These are phyloP conservation scores for Leucosporidium creatinivorum DNA, from an alignment of 768 basidiomycete species.

Conservation along the genomic window DNA sequence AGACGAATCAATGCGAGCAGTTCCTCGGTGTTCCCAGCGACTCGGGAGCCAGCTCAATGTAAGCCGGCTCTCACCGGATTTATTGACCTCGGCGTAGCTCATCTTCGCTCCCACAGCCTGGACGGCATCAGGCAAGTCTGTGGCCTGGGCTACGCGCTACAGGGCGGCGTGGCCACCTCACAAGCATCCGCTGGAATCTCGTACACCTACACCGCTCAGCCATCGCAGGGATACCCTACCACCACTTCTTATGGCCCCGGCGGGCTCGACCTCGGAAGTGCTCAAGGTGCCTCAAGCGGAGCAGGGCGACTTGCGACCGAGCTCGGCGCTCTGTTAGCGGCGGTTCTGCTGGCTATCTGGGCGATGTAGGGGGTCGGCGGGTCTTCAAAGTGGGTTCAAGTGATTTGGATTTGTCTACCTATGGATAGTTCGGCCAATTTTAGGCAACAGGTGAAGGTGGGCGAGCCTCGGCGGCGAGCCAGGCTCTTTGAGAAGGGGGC, in stretches of 20 bases:
- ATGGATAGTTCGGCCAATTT: too few species aligned
- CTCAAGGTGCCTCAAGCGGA: not conserved
- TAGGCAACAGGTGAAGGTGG: too few species aligned
- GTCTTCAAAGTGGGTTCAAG: too few species aligned
- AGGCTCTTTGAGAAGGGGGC: too few species aligned
- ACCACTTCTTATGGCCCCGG: slow-evolving; percentile 19
- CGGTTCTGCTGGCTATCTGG: too few species aligned
- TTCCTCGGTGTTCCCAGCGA: slow-evolving; percentile 22
- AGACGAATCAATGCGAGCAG: slow-evolving; percentile 28
- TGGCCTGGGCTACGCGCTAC: slow-evolving; percentile 13
- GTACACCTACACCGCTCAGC: slow-evolving; percentile 24
- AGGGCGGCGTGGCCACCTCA: slow-evolving; percentile 16
- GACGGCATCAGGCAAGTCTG: slow-evolving; percentile 23
- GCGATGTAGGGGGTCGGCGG: too few species aligned
- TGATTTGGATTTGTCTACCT: too few species aligned
- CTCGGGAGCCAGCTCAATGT: slow-evolving; percentile 15
- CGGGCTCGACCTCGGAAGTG: slow-evolving; percentile 20
- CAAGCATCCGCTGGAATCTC: slow-evolving; percentile 1
- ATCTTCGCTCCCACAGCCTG: slow-evolving; percentile 1
- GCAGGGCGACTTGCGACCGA: not conserved
- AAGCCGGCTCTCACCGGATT: not conserved
- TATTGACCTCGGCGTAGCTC: not conserved
- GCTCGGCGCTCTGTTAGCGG: too few species aligned
- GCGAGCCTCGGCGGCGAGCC: too few species aligned
- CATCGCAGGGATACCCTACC: slow-evolving; percentile 18